Evolutionary conservation across 2,329 filamentous ascomycete genomes (phyloP), one percentile per base, ranked within the genome.

Genomic region (Botrytis tulipae): DNA sequence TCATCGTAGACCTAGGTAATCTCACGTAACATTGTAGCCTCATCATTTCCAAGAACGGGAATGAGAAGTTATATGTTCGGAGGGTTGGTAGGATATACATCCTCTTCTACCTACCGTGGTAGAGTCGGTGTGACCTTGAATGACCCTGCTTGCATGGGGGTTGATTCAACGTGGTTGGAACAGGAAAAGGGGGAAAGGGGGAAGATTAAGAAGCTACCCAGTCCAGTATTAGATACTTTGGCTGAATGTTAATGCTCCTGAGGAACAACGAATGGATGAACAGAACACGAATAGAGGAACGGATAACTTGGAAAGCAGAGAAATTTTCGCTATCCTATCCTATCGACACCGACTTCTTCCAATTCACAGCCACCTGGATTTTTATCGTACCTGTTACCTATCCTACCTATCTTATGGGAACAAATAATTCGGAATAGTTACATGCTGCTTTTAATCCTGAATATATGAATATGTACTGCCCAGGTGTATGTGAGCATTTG

Each of bases 371-470:
- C 70, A 62, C 70, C 70, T 29, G 59, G 42, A 48, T 71, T 63
- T 71, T 71, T 35, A n/a, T 57, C 44, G 29, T 14, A 20, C 22
- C 37, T 32, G 29, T n/a, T 20, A n/a, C 25, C n/a, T 63, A 57
- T 57, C 16, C n/a, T 63, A 32, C 16, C n/a, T 63, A 57, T 57
- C 16, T 42, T 4, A 32, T n/a, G 35, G 32, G 6, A 5, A 29
- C 35, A 40, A 37, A 63, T 54, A 54, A 44, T 54, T 54, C 14
- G 57, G 59, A 54, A 65, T 71, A 71, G 70, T 71, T 54, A 40
- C 59, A 54, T 71, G 70, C 70, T 71, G 70, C 70, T 71, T 71
- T 71, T 71, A 51, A 32, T 32, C 25, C 14, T 44, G 42, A 20
- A 20, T 44, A 7, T 54, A 12, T 40, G 37, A 40, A 40, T 40